These are phyloP conservation scores for Aspergillus floridensis DNA, from an alignment of 2,329 filamentous ascomycete species.

Conservation along the genomic window DNA sequence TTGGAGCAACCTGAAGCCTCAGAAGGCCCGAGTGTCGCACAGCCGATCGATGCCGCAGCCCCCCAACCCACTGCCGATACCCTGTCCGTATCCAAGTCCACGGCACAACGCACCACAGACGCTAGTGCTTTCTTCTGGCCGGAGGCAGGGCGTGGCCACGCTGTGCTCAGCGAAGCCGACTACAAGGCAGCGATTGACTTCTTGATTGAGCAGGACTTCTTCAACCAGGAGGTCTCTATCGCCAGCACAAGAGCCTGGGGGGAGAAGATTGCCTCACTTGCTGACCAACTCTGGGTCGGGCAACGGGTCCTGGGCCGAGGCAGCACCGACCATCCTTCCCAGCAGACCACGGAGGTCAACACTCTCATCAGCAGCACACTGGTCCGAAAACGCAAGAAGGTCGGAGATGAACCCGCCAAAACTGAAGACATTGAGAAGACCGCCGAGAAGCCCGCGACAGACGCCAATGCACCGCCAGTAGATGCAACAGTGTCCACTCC, in stretches of 20 bases:
- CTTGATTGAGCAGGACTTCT: constrained; percentile 45
- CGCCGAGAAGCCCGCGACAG: neutral
- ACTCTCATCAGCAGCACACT: constrained; percentile 32
- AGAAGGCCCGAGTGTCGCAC: neutral
- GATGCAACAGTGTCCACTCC: constrained; percentile 4
- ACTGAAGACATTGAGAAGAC: constrained; percentile 1
- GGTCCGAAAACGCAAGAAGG: constrained; percentile 41
- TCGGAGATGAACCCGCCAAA: constrained; percentile 16
- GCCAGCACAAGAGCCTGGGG: constrained; percentile 44
- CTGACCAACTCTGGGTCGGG: constrained; percentile 38
- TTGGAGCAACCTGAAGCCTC: neutral
- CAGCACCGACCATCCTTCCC: constrained; percentile 11
- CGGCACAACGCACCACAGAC: constrained; percentile 11
- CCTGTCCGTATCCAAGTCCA: neutral
- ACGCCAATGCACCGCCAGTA: constrained; percentile 6
- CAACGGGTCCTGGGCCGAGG: constrained; percentile 34
- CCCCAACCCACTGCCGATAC: neutral
- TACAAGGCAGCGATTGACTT: constrained; percentile 42
- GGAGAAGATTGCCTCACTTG: constrained; percentile 40
- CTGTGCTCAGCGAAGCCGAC: constrained; percentile 38
- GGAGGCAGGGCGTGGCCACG: constrained; percentile 32
- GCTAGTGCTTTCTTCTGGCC: constrained; percentile 36
- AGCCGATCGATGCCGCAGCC: neutral
- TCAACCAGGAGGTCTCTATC: constrained; percentile 35
- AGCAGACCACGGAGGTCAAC: constrained; percentile 14